Percentiles rank a stretch among this genome's conserved stretches.
Evolutionary conservation across 2,329 filamentous ascomycete genomes (phyloP).

Genomic region (Calonectria pteridis): DNA sequence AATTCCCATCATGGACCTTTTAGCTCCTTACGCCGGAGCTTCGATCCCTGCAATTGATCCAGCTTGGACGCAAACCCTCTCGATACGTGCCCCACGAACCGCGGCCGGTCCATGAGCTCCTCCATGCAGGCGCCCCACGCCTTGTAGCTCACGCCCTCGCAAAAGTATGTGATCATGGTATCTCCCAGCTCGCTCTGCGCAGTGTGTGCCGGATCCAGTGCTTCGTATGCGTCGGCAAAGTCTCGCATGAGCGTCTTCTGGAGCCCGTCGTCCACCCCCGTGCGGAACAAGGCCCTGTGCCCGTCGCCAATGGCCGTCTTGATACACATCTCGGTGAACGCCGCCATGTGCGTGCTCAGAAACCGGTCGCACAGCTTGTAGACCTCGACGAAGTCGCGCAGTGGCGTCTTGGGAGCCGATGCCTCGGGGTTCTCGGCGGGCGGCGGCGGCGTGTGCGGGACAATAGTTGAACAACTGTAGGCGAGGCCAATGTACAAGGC

Average conservation of each 20-base stretch:
- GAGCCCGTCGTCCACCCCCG: conserved; percentile 39
- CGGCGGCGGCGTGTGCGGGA: conserved; percentile 44
- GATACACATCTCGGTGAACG: conserved; percentile 48
- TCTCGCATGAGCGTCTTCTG: conserved; percentile 48
- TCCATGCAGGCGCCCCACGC: conserved; percentile 44
- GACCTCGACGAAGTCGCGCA: conserved; percentile 51
- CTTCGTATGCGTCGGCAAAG: conserved; percentile 53
- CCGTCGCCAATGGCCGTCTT: conserved; percentile 47
- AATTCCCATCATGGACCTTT: conserved; percentile 31
- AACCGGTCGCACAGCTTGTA: conserved; percentile 54
- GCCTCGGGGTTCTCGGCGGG: conserved; percentile 44
- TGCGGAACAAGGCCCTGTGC: conserved; percentile 49
- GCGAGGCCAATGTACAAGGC: conserved; percentile 51
- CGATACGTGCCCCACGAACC: conserved; percentile 49
- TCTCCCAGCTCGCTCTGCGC: conserved; percentile 39
- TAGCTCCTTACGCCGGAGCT: conserved; percentile 48
- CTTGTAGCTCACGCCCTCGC: conserved; percentile 46
- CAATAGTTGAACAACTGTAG: conserved; percentile 50
- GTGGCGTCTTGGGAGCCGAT: conserved; percentile 40
- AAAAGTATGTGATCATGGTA: conserved; percentile 49
- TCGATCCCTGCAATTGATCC: conserved; percentile 36
- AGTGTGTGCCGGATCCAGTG: conserved; percentile 40
- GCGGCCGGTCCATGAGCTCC: conserved; percentile 43
- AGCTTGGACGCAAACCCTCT: conserved; percentile 48
- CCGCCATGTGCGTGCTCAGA: conserved; percentile 46